Evolutionary conservation across 225 moss, liverwort and hornwort species (phyloP).

Genomic region (Rhytidiadelphus loreus): DNA sequence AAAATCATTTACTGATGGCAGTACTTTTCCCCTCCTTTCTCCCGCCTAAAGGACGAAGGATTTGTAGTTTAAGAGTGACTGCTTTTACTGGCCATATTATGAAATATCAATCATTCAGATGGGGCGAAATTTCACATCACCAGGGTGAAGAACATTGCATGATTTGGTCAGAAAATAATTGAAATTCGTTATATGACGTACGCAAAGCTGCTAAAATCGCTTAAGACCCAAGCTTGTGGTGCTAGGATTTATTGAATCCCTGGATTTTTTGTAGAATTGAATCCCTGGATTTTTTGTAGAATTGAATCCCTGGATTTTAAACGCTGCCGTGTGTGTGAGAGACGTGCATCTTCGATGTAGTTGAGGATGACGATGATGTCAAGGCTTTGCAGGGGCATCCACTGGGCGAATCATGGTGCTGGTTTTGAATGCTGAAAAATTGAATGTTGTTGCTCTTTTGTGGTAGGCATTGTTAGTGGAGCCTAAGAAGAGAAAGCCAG

Average conservation of each 20-base stretch:
- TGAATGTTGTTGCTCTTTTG: constrained; percentile 20
- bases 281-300: background rate
- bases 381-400: background rate
- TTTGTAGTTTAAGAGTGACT: background rate
- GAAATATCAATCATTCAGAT: background rate
- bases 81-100: too few species aligned
- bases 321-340: background rate
- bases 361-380: background rate
- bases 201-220: background rate
- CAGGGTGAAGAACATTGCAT: background rate
- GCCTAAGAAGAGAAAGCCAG: constrained; percentile 57
- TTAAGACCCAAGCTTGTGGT: background rate
- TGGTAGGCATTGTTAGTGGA: constrained; percentile 65
- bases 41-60: background rate
- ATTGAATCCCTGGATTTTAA: background rate
- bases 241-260: background rate
- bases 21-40: background rate
- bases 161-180: background rate
- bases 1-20: background rate
- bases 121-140: background rate
- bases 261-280: too few species aligned
- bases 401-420: background rate
- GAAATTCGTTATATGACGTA: background rate
- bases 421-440: background rate
- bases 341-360: background rate